Percentiles rank a stretch among this genome's conserved stretches.
Conservation (phyloP, 768 basidiomycete genomes). For the Boletales sp. region DNA sequence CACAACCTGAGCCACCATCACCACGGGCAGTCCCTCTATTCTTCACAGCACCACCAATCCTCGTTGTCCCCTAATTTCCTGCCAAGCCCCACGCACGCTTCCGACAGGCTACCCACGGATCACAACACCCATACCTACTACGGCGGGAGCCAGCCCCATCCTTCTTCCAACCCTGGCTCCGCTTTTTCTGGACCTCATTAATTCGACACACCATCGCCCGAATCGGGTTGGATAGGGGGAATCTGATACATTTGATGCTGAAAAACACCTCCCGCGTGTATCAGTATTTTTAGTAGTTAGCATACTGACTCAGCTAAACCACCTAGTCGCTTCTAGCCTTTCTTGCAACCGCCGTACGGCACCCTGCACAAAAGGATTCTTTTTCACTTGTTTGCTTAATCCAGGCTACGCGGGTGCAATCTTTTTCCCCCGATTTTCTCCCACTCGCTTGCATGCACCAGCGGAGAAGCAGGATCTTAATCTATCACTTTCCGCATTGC, state of each 20-base stretch:
- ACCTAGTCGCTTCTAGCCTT: conserved; percentile 26
- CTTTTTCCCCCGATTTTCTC: conserved; percentile 18
- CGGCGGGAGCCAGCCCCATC: conserved; percentile 26
- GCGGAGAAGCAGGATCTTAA: conserved; percentile 19
- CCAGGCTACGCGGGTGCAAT: conserved; percentile 22
- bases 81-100: conserved; percentile 27
- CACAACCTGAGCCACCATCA: conserved; percentile 28
- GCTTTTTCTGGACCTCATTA: conserved; percentile 30
- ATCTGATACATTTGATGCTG: conserved; percentile 16
- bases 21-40: conserved; percentile 27
- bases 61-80: conserved; percentile 28
- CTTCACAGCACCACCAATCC: conserved; percentile 30
- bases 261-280: conserved; percentile 27
- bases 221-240: conserved; percentile 16
- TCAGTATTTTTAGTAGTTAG: conserved; percentile 33
- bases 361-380: conserved; percentile 17
- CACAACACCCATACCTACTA: conserved; percentile 28
- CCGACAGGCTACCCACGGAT: conserved; percentile 29
- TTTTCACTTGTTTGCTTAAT: conserved; percentile 16
- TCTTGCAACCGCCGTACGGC: conserved; percentile 26
- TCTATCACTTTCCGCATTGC: conserved; percentile 18
- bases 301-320: conserved; percentile 30
- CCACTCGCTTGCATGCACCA: conserved; percentile 14
- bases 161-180: conserved; percentile 25
- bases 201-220: conserved; percentile 4